Base-by-base conservation (phyloP, 2,329 filamentous ascomycete genomes). In the Sclerotinia glacialis region DNA sequence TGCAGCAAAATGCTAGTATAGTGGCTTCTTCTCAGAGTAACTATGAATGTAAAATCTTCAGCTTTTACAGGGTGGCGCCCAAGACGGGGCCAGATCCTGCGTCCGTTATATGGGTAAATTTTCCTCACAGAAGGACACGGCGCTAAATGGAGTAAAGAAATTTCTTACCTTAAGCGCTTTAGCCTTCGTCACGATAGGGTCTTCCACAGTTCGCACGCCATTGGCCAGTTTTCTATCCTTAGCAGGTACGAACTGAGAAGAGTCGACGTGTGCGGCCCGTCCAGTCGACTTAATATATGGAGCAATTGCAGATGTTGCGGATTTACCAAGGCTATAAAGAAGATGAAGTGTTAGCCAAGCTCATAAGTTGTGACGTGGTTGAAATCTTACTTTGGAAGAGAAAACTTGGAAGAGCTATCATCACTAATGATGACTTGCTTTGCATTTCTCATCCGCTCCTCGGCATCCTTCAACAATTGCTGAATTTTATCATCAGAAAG, bases 31-130 rank as follows among this genome's bases (percentile, higher is more conserved):
- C 71, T 89, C 86, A 88, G 86, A 86, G 86, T 89, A 89, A 89
- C 86, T 89, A 89, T 89, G 90, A 91, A 72, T 70, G 72, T 71
- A 70, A 71, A 70, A 72, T 73, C 80, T 87, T 83, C 89, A 87
- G 89, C 84, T 79, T 79, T 78, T 86, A 87, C 85, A 85, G 89
- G 86, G 82, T 85, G 82, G 82, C 85, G 85, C 81, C 90, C 91
- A 95, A 90, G 83, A 94, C 90, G 91, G 86, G 85, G 84, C 83
- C 84, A 83, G 77, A 81, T 82, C 87, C 87, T 85, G 87, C 89
- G 84, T 93, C 90, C 89, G 90, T 85, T 75, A 78, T 85, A 74
- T 88, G 85, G 87, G 85, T 87, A 82, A 83, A 82, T 83, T 89
- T 90, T 93, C 90, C 86, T 94, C 91, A 92, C 86, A 78, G 79